Percentiles rank a stretch among this genome's conserved stretches.
These are phyloP conservation scores for Kuraishia molischiana DNA, from an alignment of 805 yeast genomes.

Conservation along the genomic window DNA sequence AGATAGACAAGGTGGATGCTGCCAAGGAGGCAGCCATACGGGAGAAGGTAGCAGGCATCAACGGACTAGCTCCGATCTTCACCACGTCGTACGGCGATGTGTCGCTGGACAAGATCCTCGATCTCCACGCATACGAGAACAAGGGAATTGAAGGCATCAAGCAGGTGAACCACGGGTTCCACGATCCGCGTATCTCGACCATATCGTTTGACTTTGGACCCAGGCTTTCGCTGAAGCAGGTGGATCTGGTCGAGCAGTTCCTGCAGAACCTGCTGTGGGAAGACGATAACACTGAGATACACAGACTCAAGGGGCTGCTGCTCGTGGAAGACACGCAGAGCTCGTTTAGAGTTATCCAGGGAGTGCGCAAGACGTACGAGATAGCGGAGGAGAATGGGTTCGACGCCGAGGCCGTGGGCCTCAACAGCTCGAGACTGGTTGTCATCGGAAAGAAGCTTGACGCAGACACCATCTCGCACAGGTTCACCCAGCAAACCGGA, in stretches of 20 bases:
- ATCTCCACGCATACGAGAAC: constrained; percentile 68
- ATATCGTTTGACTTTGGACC: constrained; percentile 35
- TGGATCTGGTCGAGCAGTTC: constrained; percentile 43
- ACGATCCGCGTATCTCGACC: constrained; percentile 47
- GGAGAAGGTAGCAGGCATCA: constrained; percentile 41
- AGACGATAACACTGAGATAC: constrained; percentile 49
- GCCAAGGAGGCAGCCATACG: constrained; percentile 20
- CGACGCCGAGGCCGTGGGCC: constrained; percentile 6
- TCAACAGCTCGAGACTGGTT: constrained; percentile 14
- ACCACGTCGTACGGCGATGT: constrained; percentile 71
- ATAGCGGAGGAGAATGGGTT: constrained; percentile 42
- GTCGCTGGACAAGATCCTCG: constrained; percentile 54
- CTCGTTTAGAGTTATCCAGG: constrained; percentile 62
- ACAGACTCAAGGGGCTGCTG: constrained; percentile 73
- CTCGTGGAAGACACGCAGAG: constrained; percentile 24
- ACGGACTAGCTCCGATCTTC: constrained; percentile 56
- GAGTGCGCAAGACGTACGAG: constrained; percentile 90
- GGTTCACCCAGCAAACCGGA: background rate
- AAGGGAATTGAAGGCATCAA: constrained; percentile 15
- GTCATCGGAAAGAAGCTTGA: constrained; percentile 20
- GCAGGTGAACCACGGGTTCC: constrained; percentile 19
- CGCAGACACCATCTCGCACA: constrained; percentile 3
- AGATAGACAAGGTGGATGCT: constrained; percentile 44
- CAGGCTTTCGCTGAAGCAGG: constrained; percentile 24
- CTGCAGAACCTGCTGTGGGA: constrained; percentile 77